Evolutionary conservation across 2,329 filamentous ascomycete species (phyloP), one percentile per base, ranked within the genome.

Genomic region (Septoria linicola): DNA sequence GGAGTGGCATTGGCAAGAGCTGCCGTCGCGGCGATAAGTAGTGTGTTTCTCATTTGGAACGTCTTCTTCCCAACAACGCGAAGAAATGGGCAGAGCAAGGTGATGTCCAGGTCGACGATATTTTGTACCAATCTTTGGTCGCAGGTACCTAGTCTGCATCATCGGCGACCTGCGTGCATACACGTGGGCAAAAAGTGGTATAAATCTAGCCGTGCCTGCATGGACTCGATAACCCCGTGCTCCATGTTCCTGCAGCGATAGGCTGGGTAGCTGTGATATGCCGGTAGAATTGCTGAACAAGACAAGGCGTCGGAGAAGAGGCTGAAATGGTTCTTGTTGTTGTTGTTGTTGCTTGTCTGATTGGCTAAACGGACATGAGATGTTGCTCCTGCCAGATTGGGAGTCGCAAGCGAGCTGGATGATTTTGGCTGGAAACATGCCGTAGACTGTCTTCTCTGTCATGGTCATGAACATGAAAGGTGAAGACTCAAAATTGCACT

Each of bases 1-100:
- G 77, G 66, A 51, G 71, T 68, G 17, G 73, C 74, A 11, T 53
- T 39, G 10, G 55, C 59, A 5, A 54, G 31, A 3, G 52, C 49
- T 8, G 60, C 54, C 20, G 48, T 40, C 11, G 51, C 52, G 31
- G 46, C 51, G 27, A 42, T 47, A 2, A 55, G 41, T 34, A 49
- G 45, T 23, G 53, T 40, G 11, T 39, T 46, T 51, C 47, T 63
- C 62, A 64, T 64, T 17, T 39, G 45, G 45, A 21, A 11, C 2
- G 36, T 19, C 3, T 10, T n/a, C 11, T 11, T 11, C 17, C 13
- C n/a, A 17, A n/a, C 21, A 45, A 43, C 27, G 35, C 14, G 25
- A 16, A 19, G 8, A 16, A 17, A n/a, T 8, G 31, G n/a, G n/a
- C n/a, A 41, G 16, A 48, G 27, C n/a, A 32, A 32, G 30, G 30